Evolutionary conservation across 2,329 filamentous ascomycete genomes (phyloP), one percentile per base, ranked within the genome.

Genomic region (Lachnellula willkommii): DNA sequence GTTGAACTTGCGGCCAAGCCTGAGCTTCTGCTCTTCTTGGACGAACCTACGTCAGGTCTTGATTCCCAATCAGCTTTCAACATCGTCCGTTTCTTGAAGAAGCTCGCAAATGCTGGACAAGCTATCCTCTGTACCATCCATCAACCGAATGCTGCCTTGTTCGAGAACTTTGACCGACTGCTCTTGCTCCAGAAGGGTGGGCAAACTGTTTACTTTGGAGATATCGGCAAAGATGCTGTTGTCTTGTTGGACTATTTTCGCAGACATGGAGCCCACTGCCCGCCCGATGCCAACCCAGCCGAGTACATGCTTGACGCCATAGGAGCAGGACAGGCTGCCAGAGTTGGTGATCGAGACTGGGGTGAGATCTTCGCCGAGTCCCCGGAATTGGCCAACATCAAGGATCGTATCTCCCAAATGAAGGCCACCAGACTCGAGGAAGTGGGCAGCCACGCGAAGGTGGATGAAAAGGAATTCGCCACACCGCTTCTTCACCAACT

Each of bases 401-500:
- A 85, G 65, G 70, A 75, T 39, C 75, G 80, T 6, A 84, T 87
- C 54, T 62, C 74, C 5, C 71, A 73, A 28, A 77, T 86, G 70
- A 85, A 84, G 63, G 67, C 72, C 4, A 68, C 75, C 17, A 77
- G 82, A 47, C 71, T 75, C 4, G 69, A 75, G 15, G 75, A 76
- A 52, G 76, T 77, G 12, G 74, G 65, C 8, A 62, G 63, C 64
- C 57, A 63, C 20, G 53, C 64, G 9, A 64, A 65, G 32, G 66
- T 69, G 1, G 72, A 73, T 2, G 82, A 91, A 61, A 84, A 81
- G 65, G 90, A 96, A 71, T 96, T 88, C 65, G 92, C 92, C 0
- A 92, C 90, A 0, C 89, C 92, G 0, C 72, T 91, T 8, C 76
- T 74, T 73, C 88, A 91, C 70, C 92, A 96, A 76, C 81, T 95